Base-by-base conservation (phyloP, 768 basidiomycete species). In the Pleurotus cornucopiae region DNA sequence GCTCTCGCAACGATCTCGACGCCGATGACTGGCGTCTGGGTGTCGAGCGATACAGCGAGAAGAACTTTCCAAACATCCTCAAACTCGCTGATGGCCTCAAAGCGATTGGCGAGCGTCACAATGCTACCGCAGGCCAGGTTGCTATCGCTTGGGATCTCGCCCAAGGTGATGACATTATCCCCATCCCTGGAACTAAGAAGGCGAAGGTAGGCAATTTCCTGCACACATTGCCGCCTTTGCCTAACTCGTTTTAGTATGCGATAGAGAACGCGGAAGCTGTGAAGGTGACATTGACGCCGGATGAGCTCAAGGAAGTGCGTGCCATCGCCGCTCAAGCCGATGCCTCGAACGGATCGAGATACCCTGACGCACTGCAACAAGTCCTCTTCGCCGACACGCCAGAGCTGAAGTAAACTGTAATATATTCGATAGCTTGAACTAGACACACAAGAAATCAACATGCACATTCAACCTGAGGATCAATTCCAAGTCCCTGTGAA, bases 71-170 rank as follows among this genome's bases (percentile, higher is more conserved):
- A 71, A 75, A 12, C 46, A 58, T 63, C 59, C 63, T 75, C 46
- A 70, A 68, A 41, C 49, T 76, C 6, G 71, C 56, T n/a, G 71
- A 74, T 14, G 48, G 47, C n/a, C 55, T 56, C 55, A 59, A 59
- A 30, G 76, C 43, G 3, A 45, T 55, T 21, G 75, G 73, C 3
- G 62, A 59, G 39, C 62, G 62, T 52, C 64, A 76, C 58, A 49
- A 60, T 1, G 70, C 68, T 12, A 74, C 70, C 1, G 65, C 70
- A 0, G 76, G 74, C 3, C 76, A 77, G 58, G 66, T 78, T 1
- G 58, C 68, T 0, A 63, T 78, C 6, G 76, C 76, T 1, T 77
- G 72, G 71, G 62, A 75, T 5, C 69, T 75, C 16, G 67, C 71
- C 0, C 72, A 76, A 49, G 72, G 71, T 0, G 61, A 66, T 4